phyloP scores from a whole-genome alignment of 2,329 filamentous ascomycete genomes.

The Triangularia verruculosa region DNA sequence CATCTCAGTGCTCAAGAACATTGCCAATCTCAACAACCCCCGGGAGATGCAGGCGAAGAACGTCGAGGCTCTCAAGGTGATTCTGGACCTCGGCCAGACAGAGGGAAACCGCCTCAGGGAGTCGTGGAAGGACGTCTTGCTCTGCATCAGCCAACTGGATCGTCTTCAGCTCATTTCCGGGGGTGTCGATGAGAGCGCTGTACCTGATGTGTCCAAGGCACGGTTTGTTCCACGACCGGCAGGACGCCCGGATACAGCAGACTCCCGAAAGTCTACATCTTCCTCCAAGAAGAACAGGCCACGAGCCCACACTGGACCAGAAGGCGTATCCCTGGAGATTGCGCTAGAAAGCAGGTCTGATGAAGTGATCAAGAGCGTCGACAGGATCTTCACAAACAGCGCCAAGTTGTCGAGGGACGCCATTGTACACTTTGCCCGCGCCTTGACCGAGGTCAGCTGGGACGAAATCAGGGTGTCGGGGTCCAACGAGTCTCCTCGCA shows the following conservation, averaged over 20 bases:
- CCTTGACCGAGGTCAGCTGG: conserved; percentile 95
- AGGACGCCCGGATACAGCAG: conserved; percentile 50
- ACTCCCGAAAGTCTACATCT: conserved; percentile 66
- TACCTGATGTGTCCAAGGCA: conserved; percentile 88
- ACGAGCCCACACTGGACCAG: conserved; percentile 57
- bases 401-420: conserved; percentile 89
- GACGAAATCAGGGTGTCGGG: conserved; percentile 98
- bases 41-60: conserved; percentile 96
- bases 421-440: conserved; percentile 91
- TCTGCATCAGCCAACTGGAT: conserved; percentile 94
- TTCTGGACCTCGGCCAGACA: conserved; percentile 87
- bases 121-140: conserved; percentile 94
- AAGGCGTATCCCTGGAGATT: conserved; percentile 71
- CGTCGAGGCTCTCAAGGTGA: conserved; percentile 85
- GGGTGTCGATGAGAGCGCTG: conserved; percentile 86
- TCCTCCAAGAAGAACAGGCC: conserved; percentile 49
- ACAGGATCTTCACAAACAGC: conserved; percentile 95
- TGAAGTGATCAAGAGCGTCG: conserved; percentile 87
- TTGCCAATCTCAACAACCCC: conserved; percentile 92
- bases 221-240: conserved; percentile 58
- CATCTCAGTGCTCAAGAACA: conserved; percentile 86
- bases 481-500: conserved; percentile 90
- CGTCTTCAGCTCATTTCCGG: conserved; percentile 91
- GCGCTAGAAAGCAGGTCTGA: conserved; percentile 90
- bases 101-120: conserved; percentile 86